Evolutionary conservation across 2,329 filamentous ascomycete genomes (phyloP).

Genomic region (Beauveria asiatica): DNA sequence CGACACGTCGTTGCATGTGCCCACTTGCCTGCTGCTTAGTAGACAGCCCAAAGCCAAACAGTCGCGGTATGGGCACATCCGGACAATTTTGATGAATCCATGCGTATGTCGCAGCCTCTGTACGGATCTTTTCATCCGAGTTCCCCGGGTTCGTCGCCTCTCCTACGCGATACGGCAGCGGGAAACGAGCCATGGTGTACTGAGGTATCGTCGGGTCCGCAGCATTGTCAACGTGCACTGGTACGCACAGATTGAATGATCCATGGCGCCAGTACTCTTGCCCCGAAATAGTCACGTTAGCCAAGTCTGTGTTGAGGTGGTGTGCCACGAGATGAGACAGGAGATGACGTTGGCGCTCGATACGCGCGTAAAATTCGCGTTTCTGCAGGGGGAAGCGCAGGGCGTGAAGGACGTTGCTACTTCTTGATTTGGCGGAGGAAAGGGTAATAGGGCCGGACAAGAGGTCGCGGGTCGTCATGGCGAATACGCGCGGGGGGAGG

Average conservation of each 20-base stretch:
- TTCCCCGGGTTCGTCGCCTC: conserved; percentile 28
- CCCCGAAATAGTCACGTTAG: neutral
- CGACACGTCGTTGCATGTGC: neutral
- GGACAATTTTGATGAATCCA: conserved; percentile 18
- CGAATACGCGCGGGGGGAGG: no score
- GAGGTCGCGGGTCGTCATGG: neutral
- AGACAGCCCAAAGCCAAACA: conserved; percentile 19
- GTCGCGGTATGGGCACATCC: conserved; percentile 17
- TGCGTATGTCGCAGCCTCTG: conserved; percentile 16
- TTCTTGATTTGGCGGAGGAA: neutral
- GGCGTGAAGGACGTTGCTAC: neutral
- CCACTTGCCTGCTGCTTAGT: conserved; percentile 12
- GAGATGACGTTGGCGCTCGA: conserved; percentile 2
- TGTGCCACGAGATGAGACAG: neutral
- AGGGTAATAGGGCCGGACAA: conserved; percentile 6
- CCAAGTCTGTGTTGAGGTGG: neutral
- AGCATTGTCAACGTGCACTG: conserved; percentile 13
- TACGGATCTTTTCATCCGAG: conserved; percentile 31
- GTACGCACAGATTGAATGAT: conserved; percentile 26
- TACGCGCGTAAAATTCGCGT: neutral
- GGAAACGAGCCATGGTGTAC: conserved; percentile 16
- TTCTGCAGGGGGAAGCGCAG: neutral
- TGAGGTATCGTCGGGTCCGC: neutral
- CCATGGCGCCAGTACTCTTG: conserved; percentile 16
- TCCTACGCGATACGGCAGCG: conserved; percentile 27